phyloP scores from a whole-genome alignment of 805 yeast species.

The Clavispora fructus region DNA sequence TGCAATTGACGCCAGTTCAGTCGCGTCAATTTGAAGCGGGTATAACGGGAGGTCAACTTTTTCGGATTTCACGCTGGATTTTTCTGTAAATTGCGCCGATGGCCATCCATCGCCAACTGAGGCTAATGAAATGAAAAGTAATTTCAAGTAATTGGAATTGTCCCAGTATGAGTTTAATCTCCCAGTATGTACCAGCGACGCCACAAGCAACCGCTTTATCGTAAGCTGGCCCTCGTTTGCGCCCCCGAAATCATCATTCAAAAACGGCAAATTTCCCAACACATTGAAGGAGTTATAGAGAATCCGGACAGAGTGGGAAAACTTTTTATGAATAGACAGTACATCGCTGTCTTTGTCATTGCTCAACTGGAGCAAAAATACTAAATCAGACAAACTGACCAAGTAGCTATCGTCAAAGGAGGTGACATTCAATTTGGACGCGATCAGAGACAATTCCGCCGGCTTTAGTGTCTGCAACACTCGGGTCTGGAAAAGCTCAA shows the following conservation, averaged over 20 bases:
- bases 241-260: conserved; percentile 24
- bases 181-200: conserved; percentile 36
- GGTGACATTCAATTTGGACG: conserved; percentile 13
- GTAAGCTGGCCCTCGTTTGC: conserved; percentile 37
- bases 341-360: conserved; percentile 2
- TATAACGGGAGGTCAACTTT: conserved; percentile 14
- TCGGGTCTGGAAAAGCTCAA: conserved; percentile 16
- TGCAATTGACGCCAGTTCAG: conserved; percentile 6
- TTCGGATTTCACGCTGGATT: conserved; percentile 1
- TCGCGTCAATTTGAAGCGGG: conserved; percentile 8
- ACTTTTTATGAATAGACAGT: not conserved
- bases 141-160: conserved; percentile 35
- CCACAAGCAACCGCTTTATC: conserved; percentile 23
- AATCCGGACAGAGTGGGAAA: conserved; percentile 10
- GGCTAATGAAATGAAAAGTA: conserved; percentile 45
- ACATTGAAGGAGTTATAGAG: conserved; percentile 38
- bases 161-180: conserved; percentile 33
- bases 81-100: not conserved
- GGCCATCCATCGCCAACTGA: not conserved
- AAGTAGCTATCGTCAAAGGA: conserved; percentile 11
- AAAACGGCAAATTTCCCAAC: conserved; percentile 47
- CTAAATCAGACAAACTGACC: conserved; percentile 17
- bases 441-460: conserved; percentile 17
- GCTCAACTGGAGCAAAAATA: conserved; percentile 17
- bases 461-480: conserved; percentile 14